Base-by-base conservation (phyloP, 1,284 basidiomycete genomes). In the Amanita bisporigera region DNA sequence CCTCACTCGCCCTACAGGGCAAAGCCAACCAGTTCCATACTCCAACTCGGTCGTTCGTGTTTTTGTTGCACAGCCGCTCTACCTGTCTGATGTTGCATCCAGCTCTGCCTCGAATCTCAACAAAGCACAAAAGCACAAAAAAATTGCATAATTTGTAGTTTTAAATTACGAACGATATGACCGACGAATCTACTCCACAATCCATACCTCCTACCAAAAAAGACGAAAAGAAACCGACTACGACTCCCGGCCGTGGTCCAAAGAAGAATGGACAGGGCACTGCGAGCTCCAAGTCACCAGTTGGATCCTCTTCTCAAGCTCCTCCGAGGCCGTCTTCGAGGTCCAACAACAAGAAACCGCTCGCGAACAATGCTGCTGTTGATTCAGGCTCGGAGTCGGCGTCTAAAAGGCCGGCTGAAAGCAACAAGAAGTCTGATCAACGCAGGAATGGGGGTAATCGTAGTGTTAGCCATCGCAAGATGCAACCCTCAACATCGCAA, bases 1-100 rank as follows among this genome's bases (percentile, higher is more conserved):
- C 82, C 88, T 84, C 91, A 93, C 91, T 88, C 83, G 92, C 91
- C 91, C 91, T 83, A 85, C 91, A 91, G 90, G 91, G 91, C 92
- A 93, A 89, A 89, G 86, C 85, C 89, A 79, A 85, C 83, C 83
- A 85, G 83, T 66, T 78, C 76, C 78, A 80, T 81, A 81, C 77
- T 74, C 83, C 84, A 85, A 82, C 80, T 83, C 43, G 83, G 87
- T 89, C 67, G 66, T 78, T 67, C 52, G 61, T 66, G 58, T 69
- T 67, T 63, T 66, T 66, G 69, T 69, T 68, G 69, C 61, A 47
- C 68, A 50, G 64, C 47, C 58, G 66, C 63, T 65, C 26, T 2
- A 14, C 14, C 29, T 7, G 14, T 40, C 54, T 58, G 26, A 54
- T 47, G 17, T 21, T 29, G 21, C 52, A 17, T 33, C n/a, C 71